These are phyloP conservation scores for Starmerella geochares DNA, from an alignment of 805 yeast genomes.

Conservation along the genomic window DNA sequence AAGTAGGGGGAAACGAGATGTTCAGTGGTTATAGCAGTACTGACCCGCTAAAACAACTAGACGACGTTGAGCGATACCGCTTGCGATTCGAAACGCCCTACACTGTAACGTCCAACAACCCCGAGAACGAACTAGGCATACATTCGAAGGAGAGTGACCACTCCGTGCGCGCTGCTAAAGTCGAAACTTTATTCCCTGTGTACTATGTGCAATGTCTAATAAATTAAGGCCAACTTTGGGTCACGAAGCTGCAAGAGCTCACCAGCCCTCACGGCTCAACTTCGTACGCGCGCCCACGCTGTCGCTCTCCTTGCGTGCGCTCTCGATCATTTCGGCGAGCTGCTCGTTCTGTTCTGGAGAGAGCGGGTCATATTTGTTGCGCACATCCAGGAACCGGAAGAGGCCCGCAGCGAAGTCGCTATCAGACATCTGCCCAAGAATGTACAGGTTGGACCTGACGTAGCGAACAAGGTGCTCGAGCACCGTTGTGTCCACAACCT, in stretches of 20 bases:
- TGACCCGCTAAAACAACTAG: no score
- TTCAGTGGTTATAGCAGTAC: no score
- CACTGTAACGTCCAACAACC: no score
- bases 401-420: slow-evolving; percentile 88
- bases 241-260: not conserved
- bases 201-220: slow-evolving; percentile 6
- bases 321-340: slow-evolving; percentile 25
- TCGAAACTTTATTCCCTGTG: not conserved
- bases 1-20: no score
- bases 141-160: no score
- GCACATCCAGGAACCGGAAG: slow-evolving; percentile 74
- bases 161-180: no score
- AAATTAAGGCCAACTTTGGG: not conserved
- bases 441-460: slow-evolving; percentile 79
- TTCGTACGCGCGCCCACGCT: slow-evolving; percentile 20
- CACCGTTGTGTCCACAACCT: slow-evolving; percentile 68
- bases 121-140: no score
- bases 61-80: no score
- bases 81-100: no score
- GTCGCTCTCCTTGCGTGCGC: slow-evolving; percentile 24
- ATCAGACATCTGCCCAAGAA: slow-evolving; percentile 74
- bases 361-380: slow-evolving; percentile 62
- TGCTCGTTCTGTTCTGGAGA: slow-evolving; percentile 47
- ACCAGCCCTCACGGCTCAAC: slow-evolving; percentile 27
- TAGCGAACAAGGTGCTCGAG: slow-evolving; percentile 84